Evolutionary conservation across 805 yeast species (phyloP), one percentile per base, ranked within the genome.

Genomic region (Pichia occidentalis): DNA sequence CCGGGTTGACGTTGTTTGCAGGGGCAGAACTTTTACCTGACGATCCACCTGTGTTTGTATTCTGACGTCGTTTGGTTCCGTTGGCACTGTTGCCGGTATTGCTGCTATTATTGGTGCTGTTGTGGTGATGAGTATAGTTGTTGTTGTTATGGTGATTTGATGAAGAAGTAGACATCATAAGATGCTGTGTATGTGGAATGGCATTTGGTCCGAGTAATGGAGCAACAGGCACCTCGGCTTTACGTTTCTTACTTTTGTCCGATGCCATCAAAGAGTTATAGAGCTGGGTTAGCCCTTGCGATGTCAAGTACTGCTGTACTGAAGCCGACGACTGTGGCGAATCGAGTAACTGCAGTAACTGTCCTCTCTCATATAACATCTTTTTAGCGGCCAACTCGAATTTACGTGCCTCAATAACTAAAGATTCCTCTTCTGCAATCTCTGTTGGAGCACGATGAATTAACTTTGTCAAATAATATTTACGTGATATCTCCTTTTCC

Each of bases 371-470:
- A 33, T 70, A 64, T 37, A 87, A 69, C 68, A 90, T 83, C 57
- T 85, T 83, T 64, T 86, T 88, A 0, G 97, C 95, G 2, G 95
- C 85, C 40, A 86, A 73, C 54, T 92, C 97, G 45, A 92, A 85
- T 47, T 90, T 79, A 34, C 95, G 74, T 3, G 97, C 94, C 56
- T 92, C 98, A 22, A 90, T 79, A 9, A 92, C 85, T 34, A 92
- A 66, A 0, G 95, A 86, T 57, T 92, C 97, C 56, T 92, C 99
- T 63, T 92, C 98, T 0, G 97, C 97, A 31, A 92, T 85, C 56
- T 92, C 98, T 0, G 97, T 95, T 1, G 98, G 97, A 3, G 90
- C 77, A 48, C 99, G 67, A 25, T 77, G 77, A 29, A 90, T 67
- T 26, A 92, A 64, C 44, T 85, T 75, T 49, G 79, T 80, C 32